A percentile compares a stretch with the other conserved stretches of the same genome.
phyloP scores from a whole-genome alignment of 202 grass and related monocot species.

The Elaeis oleifera region DNA sequence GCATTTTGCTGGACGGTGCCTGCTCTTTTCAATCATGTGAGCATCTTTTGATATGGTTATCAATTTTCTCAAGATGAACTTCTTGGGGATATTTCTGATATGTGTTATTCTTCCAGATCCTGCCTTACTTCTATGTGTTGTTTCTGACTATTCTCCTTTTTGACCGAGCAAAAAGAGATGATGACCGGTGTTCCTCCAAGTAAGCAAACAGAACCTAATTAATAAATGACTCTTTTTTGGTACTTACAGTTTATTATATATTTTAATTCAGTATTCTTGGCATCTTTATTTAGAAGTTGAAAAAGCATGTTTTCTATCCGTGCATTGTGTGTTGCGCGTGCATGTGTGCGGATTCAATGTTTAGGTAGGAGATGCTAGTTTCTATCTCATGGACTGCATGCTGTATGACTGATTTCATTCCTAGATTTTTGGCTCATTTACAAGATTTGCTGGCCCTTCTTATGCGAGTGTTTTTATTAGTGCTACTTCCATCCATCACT shows the following conservation, averaged over 20 bases:
- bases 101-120: conserved; percentile 39
- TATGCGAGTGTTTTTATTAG: too few species aligned
- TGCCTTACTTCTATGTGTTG: conserved; percentile 95
- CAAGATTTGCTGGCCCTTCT: too few species aligned
- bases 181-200: conserved; percentile 93
- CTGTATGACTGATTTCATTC: too few species aligned
- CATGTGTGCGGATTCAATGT: too few species aligned
- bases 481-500: too few species aligned
- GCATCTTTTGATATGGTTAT: conserved; percentile 4
- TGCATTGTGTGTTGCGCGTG: too few species aligned
- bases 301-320: too few species aligned
- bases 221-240: background rate
- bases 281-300: too few species aligned
- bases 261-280: too few species aligned
- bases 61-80: background rate
- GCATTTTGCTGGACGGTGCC: conserved; percentile 96
- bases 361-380: too few species aligned
- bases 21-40: conserved; percentile 81
- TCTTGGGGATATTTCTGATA: background rate
- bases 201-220: conserved; percentile 27
- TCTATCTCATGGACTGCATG: too few species aligned
- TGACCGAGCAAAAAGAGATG: conserved; percentile 97
- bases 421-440: too few species aligned
- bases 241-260: background rate
- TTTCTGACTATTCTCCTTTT: conserved; percentile 87